Evolutionary conservation across 495 filamentous ascomycete species (phyloP).

Genomic region (Talaromyces proteolyticus): DNA sequence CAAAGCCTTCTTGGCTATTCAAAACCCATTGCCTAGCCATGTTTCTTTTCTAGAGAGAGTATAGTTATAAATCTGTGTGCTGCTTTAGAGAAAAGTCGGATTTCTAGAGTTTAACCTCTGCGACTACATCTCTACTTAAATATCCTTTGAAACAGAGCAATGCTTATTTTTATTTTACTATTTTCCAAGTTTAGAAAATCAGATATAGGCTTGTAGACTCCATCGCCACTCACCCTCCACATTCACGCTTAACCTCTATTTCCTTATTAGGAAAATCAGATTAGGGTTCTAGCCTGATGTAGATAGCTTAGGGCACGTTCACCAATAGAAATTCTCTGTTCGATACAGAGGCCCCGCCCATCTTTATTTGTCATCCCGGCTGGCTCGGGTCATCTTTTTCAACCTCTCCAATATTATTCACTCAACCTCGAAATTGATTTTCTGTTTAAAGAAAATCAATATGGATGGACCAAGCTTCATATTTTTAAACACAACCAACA

Average conservation of each 20-base stretch:
- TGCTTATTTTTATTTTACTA: background rate
- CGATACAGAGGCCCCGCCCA: background rate
- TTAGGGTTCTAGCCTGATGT: background rate
- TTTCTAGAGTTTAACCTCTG: background rate
- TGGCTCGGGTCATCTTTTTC: too few species aligned
- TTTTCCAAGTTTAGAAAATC: background rate
- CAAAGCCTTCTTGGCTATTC: conserved; percentile 15
- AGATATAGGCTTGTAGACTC: background rate
- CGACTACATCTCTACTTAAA: background rate
- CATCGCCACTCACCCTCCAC: background rate
- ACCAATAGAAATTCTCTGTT: background rate
- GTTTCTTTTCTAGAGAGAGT: background rate
- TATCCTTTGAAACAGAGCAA: background rate
- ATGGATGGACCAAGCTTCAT: background rate
- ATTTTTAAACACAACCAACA: conserved; percentile 1
- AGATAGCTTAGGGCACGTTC: background rate
- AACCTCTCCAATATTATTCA: background rate
- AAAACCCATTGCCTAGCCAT: conserved; percentile 17
- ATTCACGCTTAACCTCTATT: background rate
- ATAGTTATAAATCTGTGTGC: background rate
- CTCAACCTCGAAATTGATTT: background rate
- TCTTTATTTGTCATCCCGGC: too few species aligned
- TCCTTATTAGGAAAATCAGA: conserved; percentile 4
- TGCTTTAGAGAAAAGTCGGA: background rate
- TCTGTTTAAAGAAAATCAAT: background rate